These are phyloP conservation scores for Dryas alaskensis DNA, from an alignment of 306 rosid species.

Conservation along the genomic window DNA sequence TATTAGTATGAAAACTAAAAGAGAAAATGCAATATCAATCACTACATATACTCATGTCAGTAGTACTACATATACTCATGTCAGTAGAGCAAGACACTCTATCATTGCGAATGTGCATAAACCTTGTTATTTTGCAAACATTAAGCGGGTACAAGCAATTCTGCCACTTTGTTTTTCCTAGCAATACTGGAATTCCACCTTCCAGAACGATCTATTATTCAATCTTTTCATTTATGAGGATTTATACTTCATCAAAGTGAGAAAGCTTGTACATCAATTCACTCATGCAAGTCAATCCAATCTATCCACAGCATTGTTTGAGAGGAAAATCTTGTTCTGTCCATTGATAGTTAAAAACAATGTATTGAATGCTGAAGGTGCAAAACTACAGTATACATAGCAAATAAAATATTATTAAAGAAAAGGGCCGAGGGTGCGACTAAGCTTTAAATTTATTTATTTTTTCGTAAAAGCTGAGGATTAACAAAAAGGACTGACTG, in stretches of 20 bases:
- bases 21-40: not conserved
- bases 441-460: not conserved
- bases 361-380: not conserved
- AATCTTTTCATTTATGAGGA: too few species aligned
- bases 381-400: not conserved
- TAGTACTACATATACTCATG: too few species aligned
- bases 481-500: not conserved
- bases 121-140: slow-evolving; percentile 5
- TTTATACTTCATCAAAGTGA: not conserved
- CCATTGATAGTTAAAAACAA: not conserved
- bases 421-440: not conserved
- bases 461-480: not conserved
- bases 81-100: slow-evolving; percentile 16
- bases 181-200: not conserved
- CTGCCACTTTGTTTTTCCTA: not conserved
- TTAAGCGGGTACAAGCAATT: not conserved
- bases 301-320: not conserved
- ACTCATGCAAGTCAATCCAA: not conserved
- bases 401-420: too few species aligned
- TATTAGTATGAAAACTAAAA: slow-evolving; percentile 27
- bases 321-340: not conserved
- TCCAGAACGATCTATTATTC: not conserved
- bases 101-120: slow-evolving; percentile 1
- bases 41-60: not conserved
- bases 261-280: not conserved